Evolutionary conservation across 768 basidiomycete genomes (phyloP).

Genomic region (Agrocybe praecox): DNA sequence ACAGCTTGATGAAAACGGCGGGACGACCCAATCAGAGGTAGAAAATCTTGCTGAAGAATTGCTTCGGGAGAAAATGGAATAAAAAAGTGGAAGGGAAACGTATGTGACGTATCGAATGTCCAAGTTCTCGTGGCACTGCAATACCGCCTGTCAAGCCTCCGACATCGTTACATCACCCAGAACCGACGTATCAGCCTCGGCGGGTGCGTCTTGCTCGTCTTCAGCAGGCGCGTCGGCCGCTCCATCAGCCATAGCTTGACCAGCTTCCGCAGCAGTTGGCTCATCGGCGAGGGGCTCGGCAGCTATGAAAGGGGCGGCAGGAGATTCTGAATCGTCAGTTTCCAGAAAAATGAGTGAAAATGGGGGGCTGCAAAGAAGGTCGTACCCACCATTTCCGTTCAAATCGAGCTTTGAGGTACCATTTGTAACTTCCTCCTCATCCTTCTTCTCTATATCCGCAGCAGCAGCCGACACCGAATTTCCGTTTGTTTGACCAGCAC

Average conservation of each 20-base stretch:
- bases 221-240: constrained; percentile 5
- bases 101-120: too few species aligned
- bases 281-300: not conserved
- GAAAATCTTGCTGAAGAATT: too few species aligned
- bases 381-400: constrained; percentile 30
- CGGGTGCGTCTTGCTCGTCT: constrained; percentile 25
- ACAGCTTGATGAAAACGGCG: too few species aligned
- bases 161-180: constrained; percentile 43
- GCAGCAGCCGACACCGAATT: not conserved
- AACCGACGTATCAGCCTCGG: constrained; percentile 29
- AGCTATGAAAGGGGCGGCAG: not conserved
- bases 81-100: too few species aligned
- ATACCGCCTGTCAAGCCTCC: constrained; percentile 18
- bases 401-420: constrained; percentile 34
- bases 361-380: not conserved
- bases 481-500: constrained; percentile 6
- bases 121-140: not conserved
- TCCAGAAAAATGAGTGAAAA: not conserved
- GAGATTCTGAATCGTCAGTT: not conserved
- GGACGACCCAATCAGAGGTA: too few species aligned
- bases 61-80: too few species aligned
- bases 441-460: constrained; percentile 2
- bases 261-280: not conserved
- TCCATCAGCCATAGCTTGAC: not conserved
- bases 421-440: constrained; percentile 25